Percentiles rank a stretch among this genome's conserved stretches.
These are phyloP conservation scores for Teunomyces funiuensis DNA, from an alignment of 805 yeast species.

Conservation along the genomic window DNA sequence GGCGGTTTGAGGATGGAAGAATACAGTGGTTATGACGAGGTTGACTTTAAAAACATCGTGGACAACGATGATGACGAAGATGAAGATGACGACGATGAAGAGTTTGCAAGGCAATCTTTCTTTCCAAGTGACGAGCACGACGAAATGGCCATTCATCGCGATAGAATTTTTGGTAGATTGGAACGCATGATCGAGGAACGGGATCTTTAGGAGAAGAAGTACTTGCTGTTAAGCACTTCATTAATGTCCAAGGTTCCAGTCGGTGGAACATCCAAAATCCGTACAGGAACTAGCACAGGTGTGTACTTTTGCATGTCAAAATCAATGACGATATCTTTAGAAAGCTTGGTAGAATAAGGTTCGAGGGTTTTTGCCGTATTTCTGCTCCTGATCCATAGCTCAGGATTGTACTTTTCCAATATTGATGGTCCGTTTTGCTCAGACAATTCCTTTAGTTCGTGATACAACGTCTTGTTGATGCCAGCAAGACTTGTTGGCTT, in stretches of 20 bases:
- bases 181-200: conserved; percentile 53
- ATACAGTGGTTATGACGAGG: conserved; percentile 2
- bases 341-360: conserved; percentile 1
- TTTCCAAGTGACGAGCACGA: conserved; percentile 58
- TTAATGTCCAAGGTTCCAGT: conserved; percentile 34
- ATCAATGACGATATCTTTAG: not conserved
- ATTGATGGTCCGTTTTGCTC: conserved; percentile 10
- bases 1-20: conserved; percentile 2
- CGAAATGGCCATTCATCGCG: conserved; percentile 63
- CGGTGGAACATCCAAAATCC: conserved; percentile 26
- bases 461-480: conserved; percentile 10
- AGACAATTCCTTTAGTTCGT: conserved; percentile 13
- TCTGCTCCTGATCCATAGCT: conserved; percentile 16
- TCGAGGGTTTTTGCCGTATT: conserved; percentile 4
- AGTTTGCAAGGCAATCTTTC: conserved; percentile 48
- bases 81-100: conserved; percentile 10
- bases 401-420: conserved; percentile 22
- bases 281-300: conserved; percentile 30
- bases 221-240: conserved; percentile 31
- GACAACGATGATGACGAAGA: conserved; percentile 36
- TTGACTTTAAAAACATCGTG: conserved; percentile 20
- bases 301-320: conserved; percentile 2
- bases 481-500: not conserved
- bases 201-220: conserved; percentile 33
- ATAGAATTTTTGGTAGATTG: conserved; percentile 56